phyloP scores from a whole-genome alignment of 2,329 filamentous ascomycete species.

The Trichoderma sp. region DNA sequence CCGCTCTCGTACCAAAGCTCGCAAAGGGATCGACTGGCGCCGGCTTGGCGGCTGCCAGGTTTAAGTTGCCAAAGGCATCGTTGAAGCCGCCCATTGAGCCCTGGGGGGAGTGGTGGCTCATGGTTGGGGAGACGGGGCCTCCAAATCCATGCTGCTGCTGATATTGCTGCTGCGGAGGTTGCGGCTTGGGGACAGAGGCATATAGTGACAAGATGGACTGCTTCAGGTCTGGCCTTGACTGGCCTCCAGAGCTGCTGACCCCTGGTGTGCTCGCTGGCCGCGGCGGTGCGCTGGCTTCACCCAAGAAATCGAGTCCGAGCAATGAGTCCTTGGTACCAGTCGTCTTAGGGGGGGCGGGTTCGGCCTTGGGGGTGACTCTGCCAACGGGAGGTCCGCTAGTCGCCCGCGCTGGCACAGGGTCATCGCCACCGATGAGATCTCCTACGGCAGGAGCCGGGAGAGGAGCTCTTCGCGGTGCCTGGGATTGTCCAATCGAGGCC shows the following conservation, averaged over 20 bases:
- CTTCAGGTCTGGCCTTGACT: slow-evolving; percentile 89
- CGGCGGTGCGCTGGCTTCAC: slow-evolving; percentile 67
- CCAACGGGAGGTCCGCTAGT: slow-evolving; percentile 61
- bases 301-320: slow-evolving; percentile 89
- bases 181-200: slow-evolving; percentile 77
- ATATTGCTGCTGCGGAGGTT: slow-evolving; percentile 50
- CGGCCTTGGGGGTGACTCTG: slow-evolving; percentile 58
- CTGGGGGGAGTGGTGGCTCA: slow-evolving; percentile 50
- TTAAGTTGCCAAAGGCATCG: slow-evolving; percentile 65
- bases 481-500: slow-evolving; percentile 50
- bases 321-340: slow-evolving; percentile 84
- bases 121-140: slow-evolving; percentile 58
- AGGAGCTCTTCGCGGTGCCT: slow-evolving; percentile 34
- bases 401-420: slow-evolving; percentile 65
- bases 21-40: slow-evolving; percentile 57
- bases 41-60: slow-evolving; percentile 48
- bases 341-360: slow-evolving; percentile 63
- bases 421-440: slow-evolving; percentile 81
- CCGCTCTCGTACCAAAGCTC: slow-evolving; percentile 45
- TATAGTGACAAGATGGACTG: slow-evolving; percentile 97
- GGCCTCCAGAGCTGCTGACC: slow-evolving; percentile 56
- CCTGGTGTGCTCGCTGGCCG: slow-evolving; percentile 80
- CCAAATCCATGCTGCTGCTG: slow-evolving; percentile 60
- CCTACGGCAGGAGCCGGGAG: slow-evolving; percentile 55
- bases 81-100: slow-evolving; percentile 62